Base-by-base conservation (phyloP, 2,329 filamentous ascomycete genomes). In the Gnomoniopsis smithogilvyi region DNA sequence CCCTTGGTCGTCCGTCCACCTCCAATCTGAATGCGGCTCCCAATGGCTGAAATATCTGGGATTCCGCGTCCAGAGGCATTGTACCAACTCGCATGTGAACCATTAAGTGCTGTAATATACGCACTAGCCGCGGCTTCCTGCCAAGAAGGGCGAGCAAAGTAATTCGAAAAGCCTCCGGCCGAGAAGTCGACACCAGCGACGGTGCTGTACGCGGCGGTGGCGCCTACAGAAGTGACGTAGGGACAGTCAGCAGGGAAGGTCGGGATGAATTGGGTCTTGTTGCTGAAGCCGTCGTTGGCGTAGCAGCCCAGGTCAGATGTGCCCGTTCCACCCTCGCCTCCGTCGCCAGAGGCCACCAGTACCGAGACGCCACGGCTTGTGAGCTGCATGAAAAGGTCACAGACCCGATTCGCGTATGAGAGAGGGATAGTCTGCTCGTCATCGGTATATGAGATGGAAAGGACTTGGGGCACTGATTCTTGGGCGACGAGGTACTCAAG, bases 381-480 rank as follows among this genome's bases (percentile, higher is more conserved):
- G 3, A 91, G 80, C 61, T 87, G 83, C 38, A 78, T 79, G 71
- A 89, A 90, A 24, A 84, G 80, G 57, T 81, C 77, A 65, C 81
- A 79, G n/a, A 75, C 69, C 7, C 72, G 70, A 22, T 66, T 76
- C 3, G 84, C 80, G 67, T 90, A 90, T 3, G 76, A 72, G 26
- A 73, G 72, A 0, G 86, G 85, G 0, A 90, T 75, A 3, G 78
- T 80, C 68, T 87, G 84, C 52, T 91, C 88, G 48, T 87, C 79
- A 64, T 89, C 86, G 22, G 85, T 86, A 66, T 91, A 91, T 0
- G 87, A 90, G 15, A 85, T 88, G 41, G 80, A 81, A 48, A 91
- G 77, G 22, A 89, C 82, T 2, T 82, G 79, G 0, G 89, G 88
- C 0, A 91, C 74, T 19, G 82, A 69, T 2, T 74, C 68, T 2